Percentiles rank a stretch among this genome's conserved stretches.
Evolutionary conservation across 2,329 filamentous ascomycete genomes (phyloP).

Genomic region (Pseudopyrenochaeta lycopersici): DNA sequence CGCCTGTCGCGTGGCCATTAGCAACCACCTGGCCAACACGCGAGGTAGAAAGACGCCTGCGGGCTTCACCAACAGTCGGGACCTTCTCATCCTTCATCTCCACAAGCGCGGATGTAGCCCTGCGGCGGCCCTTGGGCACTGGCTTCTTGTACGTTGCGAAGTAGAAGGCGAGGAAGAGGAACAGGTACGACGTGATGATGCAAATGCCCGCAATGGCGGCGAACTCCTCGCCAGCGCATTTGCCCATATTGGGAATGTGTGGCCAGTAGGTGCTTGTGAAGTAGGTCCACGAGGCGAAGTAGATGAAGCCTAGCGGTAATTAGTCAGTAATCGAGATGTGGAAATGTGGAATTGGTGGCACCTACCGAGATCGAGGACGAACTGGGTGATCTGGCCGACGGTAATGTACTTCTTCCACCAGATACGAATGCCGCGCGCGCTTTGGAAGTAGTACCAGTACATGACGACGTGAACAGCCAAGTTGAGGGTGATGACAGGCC

Average conservation of each 20-base stretch:
- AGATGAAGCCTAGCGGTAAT: constrained; percentile 80
- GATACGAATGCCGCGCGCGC: constrained; percentile 90
- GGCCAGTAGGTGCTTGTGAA: constrained; percentile 91
- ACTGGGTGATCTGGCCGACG: constrained; percentile 95
- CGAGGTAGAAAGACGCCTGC: constrained; percentile 58
- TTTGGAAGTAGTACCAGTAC: constrained; percentile 99
- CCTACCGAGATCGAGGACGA: constrained; percentile 94
- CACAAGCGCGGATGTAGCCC: constrained; percentile 83
- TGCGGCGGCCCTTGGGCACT: constrained; percentile 75
- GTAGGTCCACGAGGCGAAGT: constrained; percentile 99
- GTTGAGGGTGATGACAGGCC: constrained; percentile 94
- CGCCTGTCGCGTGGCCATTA: constrained; percentile 52
- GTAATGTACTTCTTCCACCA: constrained; percentile 99
- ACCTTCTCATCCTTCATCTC: constrained; percentile 81
- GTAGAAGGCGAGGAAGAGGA: constrained; percentile 99
- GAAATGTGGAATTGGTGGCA: constrained; percentile 12
- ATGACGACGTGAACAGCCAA: constrained; percentile 95
- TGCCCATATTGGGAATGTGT: constrained; percentile 82
- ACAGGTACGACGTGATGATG: constrained; percentile 92
- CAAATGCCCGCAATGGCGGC: constrained; percentile 91
- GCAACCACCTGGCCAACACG: constrained; percentile 46
- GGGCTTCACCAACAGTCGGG: constrained; percentile 62
- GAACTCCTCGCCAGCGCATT: constrained; percentile 96
- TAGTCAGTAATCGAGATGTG: constrained; percentile 16
- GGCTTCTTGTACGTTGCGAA: constrained; percentile 94